Evolutionary conservation across 2,329 filamentous ascomycete species (phyloP), one percentile per base, ranked within the genome.

Genomic region (Aspergillus latus): DNA sequence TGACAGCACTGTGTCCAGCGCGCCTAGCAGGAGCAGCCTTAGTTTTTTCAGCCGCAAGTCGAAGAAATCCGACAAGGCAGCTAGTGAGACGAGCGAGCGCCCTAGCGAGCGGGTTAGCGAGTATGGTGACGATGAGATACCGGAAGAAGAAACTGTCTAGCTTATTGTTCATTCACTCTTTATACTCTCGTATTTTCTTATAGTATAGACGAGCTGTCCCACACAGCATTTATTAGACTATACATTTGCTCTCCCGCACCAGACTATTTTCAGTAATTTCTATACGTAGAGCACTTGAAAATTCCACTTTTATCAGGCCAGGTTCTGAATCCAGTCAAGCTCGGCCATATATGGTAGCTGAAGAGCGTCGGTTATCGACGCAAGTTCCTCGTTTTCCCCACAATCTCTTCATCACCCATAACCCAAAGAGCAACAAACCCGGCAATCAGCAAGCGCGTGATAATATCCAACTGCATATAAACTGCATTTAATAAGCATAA

Each of bases 1-100:
- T 28, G 76, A 78, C 36, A 78, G 74, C 56, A 68, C 69, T 11
- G 61, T 70, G 46, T 76, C 71, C 16, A 76, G 73, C 59, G 70
- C 67, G 5, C 68, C 70, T 6, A 76, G 67, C 28, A 71, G 77
- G 52, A 74, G 73, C 52, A 78, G 76, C 51, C 67, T 79, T 13
- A 75, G 74, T 28, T 78, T 78, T 62, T 79, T 80, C 50, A 75
- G 75, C 59, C 73, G 78, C 52, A 80, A 79, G 66, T 74, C 73
- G 13, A 76, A 72, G 59, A 77, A 74, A 54, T 70, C 71, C 7
- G 73, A 76, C 52, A 76, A 74, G 62, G 66, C 68, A 13, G 59
- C 69, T 3, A 76, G 74, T 58, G 77, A 78, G 66, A 73, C 69
- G 42, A 76, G 74, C 58, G 76, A 78, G 57, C 68, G 69, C 45